Conservation (phyloP, 345 rosid genomes). For the Dipteronia sinensis region DNA sequence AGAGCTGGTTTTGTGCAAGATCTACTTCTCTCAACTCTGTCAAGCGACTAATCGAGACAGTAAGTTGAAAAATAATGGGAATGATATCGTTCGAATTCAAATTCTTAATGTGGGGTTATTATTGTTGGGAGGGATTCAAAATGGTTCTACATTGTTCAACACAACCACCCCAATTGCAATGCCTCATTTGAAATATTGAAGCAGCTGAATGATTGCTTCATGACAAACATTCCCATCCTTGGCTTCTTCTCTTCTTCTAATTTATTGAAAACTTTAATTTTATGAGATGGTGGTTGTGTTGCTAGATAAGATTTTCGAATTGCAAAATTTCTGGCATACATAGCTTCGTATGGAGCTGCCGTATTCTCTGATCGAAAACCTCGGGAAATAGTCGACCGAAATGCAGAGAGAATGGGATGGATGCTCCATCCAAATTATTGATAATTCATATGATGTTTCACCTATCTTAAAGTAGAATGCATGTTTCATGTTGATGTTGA, state of each 20-base stretch:
- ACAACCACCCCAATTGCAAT: not conserved
- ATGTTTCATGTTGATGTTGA: not conserved
- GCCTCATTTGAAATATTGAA: conserved; percentile 7
- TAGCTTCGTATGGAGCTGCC: too few species aligned
- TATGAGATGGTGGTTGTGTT: conserved; percentile 10
- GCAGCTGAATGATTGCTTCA: conserved; percentile 4
- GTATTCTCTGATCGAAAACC: not conserved
- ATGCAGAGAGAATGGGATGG: not conserved
- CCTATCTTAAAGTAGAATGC: not conserved
- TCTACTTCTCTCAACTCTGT: conserved; percentile 48
- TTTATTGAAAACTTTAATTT: conserved; percentile 17
- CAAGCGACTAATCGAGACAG: conserved; percentile 30
- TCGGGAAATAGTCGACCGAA: not conserved
- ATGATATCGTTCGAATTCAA: conserved; percentile 8
- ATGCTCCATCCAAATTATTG: not conserved
- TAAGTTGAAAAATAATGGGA: conserved; percentile 35
- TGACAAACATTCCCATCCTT: conserved; percentile 15
- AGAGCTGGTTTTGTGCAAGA: conserved; percentile 61
- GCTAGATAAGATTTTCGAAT: not conserved
- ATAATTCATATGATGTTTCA: not conserved
- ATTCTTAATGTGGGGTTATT: conserved; percentile 17
- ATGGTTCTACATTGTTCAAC: conserved; percentile 4
- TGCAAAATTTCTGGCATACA: not conserved
- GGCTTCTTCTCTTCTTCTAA: conserved; percentile 14
- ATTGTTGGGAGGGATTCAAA: conserved; percentile 21